phyloP scores from a whole-genome alignment of 192 early-diverging fungal species.

The Piromyces finnis region DNA sequence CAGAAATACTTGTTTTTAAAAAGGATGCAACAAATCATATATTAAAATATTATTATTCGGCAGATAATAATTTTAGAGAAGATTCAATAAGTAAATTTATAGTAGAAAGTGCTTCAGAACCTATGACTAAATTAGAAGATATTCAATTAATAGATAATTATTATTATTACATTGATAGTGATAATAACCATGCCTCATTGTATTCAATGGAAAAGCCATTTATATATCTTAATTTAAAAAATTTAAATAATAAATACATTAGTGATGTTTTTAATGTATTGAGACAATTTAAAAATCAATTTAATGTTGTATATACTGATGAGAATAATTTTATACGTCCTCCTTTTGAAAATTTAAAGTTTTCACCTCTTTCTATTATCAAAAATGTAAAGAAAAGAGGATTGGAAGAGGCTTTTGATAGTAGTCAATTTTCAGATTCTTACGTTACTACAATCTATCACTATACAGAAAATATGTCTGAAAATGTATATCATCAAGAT shows the following conservation, averaged over 20 bases:
- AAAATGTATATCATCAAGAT: background rate
- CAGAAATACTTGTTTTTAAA: background rate
- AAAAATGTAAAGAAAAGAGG: background rate
- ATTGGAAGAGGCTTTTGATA: background rate
- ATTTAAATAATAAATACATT: background rate
- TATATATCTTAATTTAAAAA: background rate
- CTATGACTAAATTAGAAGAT: background rate
- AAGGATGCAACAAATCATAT: background rate
- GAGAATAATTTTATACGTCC: background rate
- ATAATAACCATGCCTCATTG: background rate
- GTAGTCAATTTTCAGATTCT: background rate
- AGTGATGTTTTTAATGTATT: background rate
- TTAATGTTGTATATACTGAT: background rate
- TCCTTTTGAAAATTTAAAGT: background rate
- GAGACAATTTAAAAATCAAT: background rate
- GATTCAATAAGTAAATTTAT: background rate
- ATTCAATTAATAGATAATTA: background rate
- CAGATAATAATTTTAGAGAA: background rate
- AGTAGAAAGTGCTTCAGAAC: background rate
- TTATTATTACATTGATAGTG: background rate
- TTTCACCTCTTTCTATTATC: background rate
- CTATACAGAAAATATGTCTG: background rate
- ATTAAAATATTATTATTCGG: background rate
- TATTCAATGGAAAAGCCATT: background rate
- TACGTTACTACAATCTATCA: background rate